A percentile compares a stretch with the other conserved stretches of the same genome.
Conservation (phyloP, 2,329 filamentous ascomycete genomes). For the Iodosphaeria phyllophila region DNA sequence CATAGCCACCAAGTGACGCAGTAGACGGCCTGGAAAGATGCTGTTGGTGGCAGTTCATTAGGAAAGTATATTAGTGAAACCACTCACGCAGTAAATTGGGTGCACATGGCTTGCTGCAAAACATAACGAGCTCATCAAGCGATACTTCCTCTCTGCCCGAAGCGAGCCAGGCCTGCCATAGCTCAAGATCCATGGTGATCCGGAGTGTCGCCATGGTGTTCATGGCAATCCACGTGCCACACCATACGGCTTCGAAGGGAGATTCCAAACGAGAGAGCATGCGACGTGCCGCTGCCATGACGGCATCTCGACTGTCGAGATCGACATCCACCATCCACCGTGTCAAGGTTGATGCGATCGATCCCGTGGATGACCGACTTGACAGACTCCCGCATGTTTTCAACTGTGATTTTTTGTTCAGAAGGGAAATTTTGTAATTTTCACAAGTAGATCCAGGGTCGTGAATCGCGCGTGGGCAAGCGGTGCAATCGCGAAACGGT, state of each 20-base stretch:
- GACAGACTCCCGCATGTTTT: background rate
- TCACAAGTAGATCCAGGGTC: too few species aligned
- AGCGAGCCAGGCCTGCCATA: background rate
- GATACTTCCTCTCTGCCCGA: background rate
- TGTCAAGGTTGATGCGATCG: background rate
- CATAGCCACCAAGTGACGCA: constrained; percentile 6
- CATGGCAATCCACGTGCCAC: background rate
- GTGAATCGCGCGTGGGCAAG: too few species aligned
- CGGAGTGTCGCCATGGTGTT: background rate
- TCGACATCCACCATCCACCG: background rate
- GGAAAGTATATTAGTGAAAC: too few species aligned
- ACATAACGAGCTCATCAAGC: background rate
- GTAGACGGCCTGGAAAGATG: constrained; percentile 4
- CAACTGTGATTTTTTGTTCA: too few species aligned
- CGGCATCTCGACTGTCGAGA: background rate
- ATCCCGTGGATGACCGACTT: too few species aligned
- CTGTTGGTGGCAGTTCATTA: too few species aligned
- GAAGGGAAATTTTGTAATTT: too few species aligned
- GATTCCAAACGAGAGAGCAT: background rate
- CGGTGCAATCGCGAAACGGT: too few species aligned
- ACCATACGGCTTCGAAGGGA: background rate
- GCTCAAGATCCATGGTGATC: background rate
- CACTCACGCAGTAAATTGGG: background rate
- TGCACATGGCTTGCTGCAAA: background rate
- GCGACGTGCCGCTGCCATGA: background rate